Conservation (phyloP, 345 rosid genomes). For the Dovyalis caffra region DNA sequence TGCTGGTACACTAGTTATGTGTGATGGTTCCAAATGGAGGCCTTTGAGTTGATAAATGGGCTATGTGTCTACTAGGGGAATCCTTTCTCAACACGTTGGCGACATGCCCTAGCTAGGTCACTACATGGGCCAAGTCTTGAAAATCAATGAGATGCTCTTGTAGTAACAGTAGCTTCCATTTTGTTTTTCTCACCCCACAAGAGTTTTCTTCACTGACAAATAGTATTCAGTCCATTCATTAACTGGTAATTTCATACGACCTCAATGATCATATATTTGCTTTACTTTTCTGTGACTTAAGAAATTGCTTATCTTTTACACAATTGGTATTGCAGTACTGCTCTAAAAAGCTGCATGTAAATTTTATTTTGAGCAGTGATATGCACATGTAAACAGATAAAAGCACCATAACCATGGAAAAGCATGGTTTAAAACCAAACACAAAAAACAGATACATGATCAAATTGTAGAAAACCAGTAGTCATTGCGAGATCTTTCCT, state of each 20-base stretch:
- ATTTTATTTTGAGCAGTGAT: not conserved
- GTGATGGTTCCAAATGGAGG: not conserved
- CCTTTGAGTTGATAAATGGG: not conserved
- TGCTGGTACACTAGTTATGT: not conserved
- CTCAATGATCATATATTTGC: not conserved
- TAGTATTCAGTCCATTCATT: not conserved
- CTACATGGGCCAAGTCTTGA: not conserved
- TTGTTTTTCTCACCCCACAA: not conserved
- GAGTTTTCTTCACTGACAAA: too few species aligned
- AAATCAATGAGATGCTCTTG: not conserved
- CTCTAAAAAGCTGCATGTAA: not conserved
- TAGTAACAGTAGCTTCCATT: not conserved
- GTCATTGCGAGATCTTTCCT: not conserved
- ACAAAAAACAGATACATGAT: not conserved
- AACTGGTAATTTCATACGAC: too few species aligned
- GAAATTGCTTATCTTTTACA: not conserved
- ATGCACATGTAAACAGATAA: not conserved
- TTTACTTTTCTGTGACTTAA: not conserved
- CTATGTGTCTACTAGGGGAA: slow-evolving; percentile 6
- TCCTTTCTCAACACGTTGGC: slow-evolving; percentile 20
- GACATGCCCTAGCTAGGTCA: slow-evolving; percentile 13
- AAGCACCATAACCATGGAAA: not conserved
- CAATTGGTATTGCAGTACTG: too few species aligned
- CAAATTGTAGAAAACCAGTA: not conserved
- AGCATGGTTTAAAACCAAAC: not conserved